These are phyloP conservation scores for Dioscorea zingiberensis DNA, from an alignment of 106 monocot genomes.

Conservation along the genomic window DNA sequence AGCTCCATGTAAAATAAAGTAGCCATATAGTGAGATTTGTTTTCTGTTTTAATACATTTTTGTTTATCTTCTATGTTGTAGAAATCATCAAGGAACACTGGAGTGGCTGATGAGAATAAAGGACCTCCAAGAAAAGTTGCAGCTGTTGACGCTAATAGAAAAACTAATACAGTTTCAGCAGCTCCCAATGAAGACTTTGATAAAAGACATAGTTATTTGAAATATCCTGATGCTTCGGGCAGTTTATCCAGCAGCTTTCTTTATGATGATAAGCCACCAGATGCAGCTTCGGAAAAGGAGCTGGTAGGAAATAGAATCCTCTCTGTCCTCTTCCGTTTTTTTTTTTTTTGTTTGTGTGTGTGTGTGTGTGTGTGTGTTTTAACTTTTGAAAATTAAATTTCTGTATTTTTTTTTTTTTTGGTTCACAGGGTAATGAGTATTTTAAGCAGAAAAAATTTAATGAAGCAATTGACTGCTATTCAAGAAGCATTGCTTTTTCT, in stretches of 20 bases:
- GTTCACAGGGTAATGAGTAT: conserved; percentile 82
- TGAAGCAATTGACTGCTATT: conserved; percentile 95
- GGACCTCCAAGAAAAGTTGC: conserved; percentile 15
- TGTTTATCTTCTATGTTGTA: too few relatives aligned
- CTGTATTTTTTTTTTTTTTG: conserved; percentile 4
- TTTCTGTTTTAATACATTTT: too few relatives aligned
- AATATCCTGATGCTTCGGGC: conserved; percentile 17
- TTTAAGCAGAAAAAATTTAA: conserved; percentile 79
- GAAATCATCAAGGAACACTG: not conserved
- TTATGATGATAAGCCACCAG: conserved; percentile 48
- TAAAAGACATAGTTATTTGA: conserved; percentile 19
- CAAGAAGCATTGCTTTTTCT: conserved; percentile 82
- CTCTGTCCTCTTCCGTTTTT: not conserved
- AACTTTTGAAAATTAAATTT: conserved; percentile 4
- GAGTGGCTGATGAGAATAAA: conserved; percentile 15
- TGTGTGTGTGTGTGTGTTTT: not conserved
- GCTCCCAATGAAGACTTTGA: conserved; percentile 3
- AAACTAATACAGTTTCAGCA: conserved; percentile 11
- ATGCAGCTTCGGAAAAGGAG: conserved; percentile 83
- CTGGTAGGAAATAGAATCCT: conserved; percentile 34
- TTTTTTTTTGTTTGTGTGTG: not conserved
- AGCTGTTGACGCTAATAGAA: conserved; percentile 22
- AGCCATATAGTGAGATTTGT: too few relatives aligned
- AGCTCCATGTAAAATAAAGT: too few relatives aligned
- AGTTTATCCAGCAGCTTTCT: conserved; percentile 17